Base-by-base conservation (phyloP, 352 stramenopile genomes). In the Thalassiosira mediterranea region DNA sequence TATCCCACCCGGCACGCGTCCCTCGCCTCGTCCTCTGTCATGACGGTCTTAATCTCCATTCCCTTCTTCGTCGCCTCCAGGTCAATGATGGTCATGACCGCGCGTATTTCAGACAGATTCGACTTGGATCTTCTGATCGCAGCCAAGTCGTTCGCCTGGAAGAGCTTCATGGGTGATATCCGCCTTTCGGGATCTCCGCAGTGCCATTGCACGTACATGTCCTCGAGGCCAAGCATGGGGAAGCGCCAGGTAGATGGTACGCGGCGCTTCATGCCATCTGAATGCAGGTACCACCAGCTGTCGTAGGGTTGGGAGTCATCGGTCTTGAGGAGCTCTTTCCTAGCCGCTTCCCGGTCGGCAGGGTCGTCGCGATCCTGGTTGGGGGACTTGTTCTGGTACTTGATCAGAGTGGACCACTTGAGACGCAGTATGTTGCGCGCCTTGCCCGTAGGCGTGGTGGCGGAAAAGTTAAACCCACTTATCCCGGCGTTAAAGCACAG, bases 201-300 rank as follows among this genome's bases (percentile, higher is more conserved):
- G 28, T 73, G 42, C 64, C 64, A 73, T 2, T 65, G 4, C 7
- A 73, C 42, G 25, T 73, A 73, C n/a, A 73, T 73, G 13, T 57
- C 64, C 19, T 66, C 37, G 13, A 73, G n/a, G 13, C 52, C 11
- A 0, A 67, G 29, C 65, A 74, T 74, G 13, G 65, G 65, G 32
- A 74, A 74, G 3, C 15, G 46, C 25, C 28, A 74, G 2, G 53
- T 74, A 44, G 52, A 66, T 19, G 53, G 65, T 10, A 74, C 65
- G 32, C 54, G 64, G 11, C 54, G 28, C 17, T 56, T 60, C 11
- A 49, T n/a, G 7, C 65, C 65, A 26, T 74, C 53, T 17, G 34
- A 17, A 28, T 74, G 65, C 26, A 49, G 25, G 29, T 66, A 74
- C 42, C 25, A 53, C 53, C 65, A 74, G 4, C 64, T 37, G n/a